Base-by-base conservation (phyloP, 345 rosid genomes). In the Turritis glabra region DNA sequence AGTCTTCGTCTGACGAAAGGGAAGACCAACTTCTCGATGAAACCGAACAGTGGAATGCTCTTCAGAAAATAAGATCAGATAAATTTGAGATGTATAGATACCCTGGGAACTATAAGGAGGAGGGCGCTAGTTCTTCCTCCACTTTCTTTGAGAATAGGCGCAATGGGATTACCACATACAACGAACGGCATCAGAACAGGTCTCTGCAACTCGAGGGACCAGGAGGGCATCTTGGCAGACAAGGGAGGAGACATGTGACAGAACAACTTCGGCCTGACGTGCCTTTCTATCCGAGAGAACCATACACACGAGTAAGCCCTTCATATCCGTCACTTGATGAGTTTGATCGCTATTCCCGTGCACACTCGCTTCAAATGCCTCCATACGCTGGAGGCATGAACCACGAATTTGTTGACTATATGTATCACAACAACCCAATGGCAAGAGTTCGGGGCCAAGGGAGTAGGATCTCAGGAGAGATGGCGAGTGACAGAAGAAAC, bases 1-100 rank as follows among this genome's bases (percentile, higher is more conserved):
- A 88, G 76, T 89, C 98, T 73, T 93, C 97, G 1, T 82, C 58
- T 75, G 93, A 85, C n/a, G 87, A 79, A 58, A 64, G 73, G 2
- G 93, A 84, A 79, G 91, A 88, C 79, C 88, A 76, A 60, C 64
- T 83, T 40, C 76, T 73, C 17, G 44, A 68, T 25, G 80, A 82
- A 54, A 64, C 33, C 32, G 58, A 59, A 26, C 74, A 73, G 56
- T 67, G 75, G 71, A 78, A 51, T 43, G 41, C 75, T 79, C 69
- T 80, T 30, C 82, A 71, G 81, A 83, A 80, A 70, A 64, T 43
- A 32, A 57, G 79, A 52, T 79, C 79, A 66, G 87, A 50, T 44
- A 84, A 81, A 18, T 77, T 77, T 18, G 66, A 48, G 27, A 58
- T 41, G 58, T 64, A 6, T 22, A 65, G 79, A 73, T 71, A 72